Conservation (phyloP, 441 rosid genomes). For the Codiaeum variegatum region DNA sequence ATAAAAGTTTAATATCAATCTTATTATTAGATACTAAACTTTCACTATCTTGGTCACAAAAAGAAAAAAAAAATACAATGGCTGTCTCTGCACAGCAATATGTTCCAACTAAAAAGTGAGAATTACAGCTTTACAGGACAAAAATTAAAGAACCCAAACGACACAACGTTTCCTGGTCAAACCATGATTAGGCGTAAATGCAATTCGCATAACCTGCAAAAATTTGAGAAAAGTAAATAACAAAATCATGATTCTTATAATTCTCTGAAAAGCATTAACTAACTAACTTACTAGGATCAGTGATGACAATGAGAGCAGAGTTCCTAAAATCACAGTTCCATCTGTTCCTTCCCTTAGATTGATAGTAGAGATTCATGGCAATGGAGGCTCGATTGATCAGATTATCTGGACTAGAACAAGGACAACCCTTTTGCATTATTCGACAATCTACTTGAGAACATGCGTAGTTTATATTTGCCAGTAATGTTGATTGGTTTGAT, state of each 20-base stretch:
- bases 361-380: slow-evolving; percentile 80
- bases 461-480: slow-evolving; percentile 54
- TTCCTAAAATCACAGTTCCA: slow-evolving; percentile 72
- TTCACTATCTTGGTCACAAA: no score
- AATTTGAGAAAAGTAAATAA: background rate
- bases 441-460: slow-evolving; percentile 64
- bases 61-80: no score
- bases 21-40: no score
- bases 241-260: background rate
- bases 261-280: background rate
- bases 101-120: background rate
- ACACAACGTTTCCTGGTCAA: slow-evolving; percentile 15
- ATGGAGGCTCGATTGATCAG: slow-evolving; percentile 65
- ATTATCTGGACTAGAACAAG: slow-evolving; percentile 53
- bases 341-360: slow-evolving; percentile 52
- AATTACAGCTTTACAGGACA: slow-evolving; percentile 2
- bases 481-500: slow-evolving; percentile 45
- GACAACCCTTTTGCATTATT: slow-evolving; percentile 43
- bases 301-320: slow-evolving; percentile 59
- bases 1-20: no score
- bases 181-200: slow-evolving; percentile 19
- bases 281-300: slow-evolving; percentile 56
- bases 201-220: slow-evolving; percentile 38
- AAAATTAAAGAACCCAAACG: background rate
- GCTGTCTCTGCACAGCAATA: no score